phyloP scores from a whole-genome alignment of 768 basidiomycete species.

The Lactarius hengduanensis region DNA sequence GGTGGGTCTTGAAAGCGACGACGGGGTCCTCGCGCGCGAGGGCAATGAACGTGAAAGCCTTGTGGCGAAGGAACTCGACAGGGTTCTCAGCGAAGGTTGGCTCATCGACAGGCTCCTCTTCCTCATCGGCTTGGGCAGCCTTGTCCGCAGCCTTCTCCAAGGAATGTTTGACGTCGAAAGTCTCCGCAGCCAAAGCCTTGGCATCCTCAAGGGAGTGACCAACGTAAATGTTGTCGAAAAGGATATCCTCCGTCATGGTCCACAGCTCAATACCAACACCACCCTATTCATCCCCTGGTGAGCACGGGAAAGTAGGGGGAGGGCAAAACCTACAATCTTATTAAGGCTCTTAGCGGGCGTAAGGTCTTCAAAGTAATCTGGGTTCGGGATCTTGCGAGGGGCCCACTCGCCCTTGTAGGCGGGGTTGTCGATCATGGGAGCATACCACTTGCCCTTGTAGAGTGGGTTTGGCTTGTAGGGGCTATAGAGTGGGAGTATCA shows the following conservation, averaged over 20 bases:
- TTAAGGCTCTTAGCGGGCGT: constrained; percentile 77
- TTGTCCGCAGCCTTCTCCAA: constrained; percentile 68
- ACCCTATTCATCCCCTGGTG: constrained; percentile 47
- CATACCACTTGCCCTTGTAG: constrained; percentile 98
- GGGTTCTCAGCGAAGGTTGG: constrained; percentile 70
- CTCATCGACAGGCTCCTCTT: constrained; percentile 43
- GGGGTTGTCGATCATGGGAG: constrained; percentile 95
- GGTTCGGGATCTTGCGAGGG: constrained; percentile 89
- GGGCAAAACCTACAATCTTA: constrained; percentile 64
- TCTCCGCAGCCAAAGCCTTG: constrained; percentile 75
- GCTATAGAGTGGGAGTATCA: constrained; percentile 37
- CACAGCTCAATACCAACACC: constrained; percentile 98
- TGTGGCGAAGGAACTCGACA: constrained; percentile 73
- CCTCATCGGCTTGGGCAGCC: constrained; percentile 43
- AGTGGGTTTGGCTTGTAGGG: constrained; percentile 87
- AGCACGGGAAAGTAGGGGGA: background rate
- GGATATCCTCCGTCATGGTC: constrained; percentile 97
- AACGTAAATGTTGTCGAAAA: constrained; percentile 92
- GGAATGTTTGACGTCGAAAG: constrained; percentile 88
- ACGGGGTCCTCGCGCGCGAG: constrained; percentile 73
- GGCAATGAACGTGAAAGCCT: constrained; percentile 78
- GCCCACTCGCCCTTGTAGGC: constrained; percentile 96
- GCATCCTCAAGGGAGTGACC: constrained; percentile 89
- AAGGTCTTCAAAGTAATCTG: constrained; percentile 84
- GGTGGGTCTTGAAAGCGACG: constrained; percentile 81